Percentiles rank a stretch among this genome's conserved stretches.
These are phyloP conservation scores for Tulasnella sp. DNA, from an alignment of 768 basidiomycete species.

Conservation along the genomic window DNA sequence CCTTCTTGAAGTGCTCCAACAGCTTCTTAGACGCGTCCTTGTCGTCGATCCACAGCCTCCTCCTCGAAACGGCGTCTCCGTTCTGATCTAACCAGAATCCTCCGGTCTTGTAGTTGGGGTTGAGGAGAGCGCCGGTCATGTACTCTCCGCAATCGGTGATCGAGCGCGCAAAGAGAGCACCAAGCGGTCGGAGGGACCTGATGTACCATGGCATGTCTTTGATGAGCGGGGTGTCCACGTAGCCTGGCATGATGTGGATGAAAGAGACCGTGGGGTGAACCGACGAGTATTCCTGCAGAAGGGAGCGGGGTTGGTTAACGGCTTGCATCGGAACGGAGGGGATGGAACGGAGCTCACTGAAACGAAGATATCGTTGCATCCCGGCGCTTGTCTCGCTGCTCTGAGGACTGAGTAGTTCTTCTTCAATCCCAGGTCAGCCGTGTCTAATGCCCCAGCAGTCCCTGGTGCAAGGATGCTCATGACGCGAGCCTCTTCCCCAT, in stretches of 20 bases:
- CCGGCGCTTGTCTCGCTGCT: not conserved
- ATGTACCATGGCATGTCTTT: not conserved
- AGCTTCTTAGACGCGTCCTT: not conserved
- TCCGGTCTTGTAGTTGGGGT: not conserved
- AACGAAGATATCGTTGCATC: constrained; percentile 11
- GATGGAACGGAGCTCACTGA: not conserved
- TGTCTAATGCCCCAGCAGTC: not conserved
- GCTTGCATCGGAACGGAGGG: not conserved
- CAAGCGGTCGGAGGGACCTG: not conserved
- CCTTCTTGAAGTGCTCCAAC: not conserved
- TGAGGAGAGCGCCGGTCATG: not conserved
- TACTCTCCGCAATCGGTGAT: constrained; percentile 5
- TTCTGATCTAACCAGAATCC: constrained; percentile 11
- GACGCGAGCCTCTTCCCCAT: constrained; percentile 15
- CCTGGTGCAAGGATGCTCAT: constrained; percentile 1
- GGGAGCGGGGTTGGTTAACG: not conserved
- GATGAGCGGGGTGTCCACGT: constrained; percentile 9
- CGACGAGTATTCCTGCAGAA: constrained; percentile 9
- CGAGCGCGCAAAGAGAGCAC: not conserved
- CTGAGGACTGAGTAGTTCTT: constrained; percentile 4
- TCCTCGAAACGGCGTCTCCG: not conserved
- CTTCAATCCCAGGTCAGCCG: constrained; percentile 13
- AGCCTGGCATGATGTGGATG: constrained; percentile 11
- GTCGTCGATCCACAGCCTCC: not conserved
- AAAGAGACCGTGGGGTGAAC: constrained; percentile 11